A percentile compares a stretch with the other conserved stretches of the same genome.
These are phyloP conservation scores for Umbelopsis ramanniana DNA, from an alignment of 192 early-diverging fungal species.

Conservation along the genomic window DNA sequence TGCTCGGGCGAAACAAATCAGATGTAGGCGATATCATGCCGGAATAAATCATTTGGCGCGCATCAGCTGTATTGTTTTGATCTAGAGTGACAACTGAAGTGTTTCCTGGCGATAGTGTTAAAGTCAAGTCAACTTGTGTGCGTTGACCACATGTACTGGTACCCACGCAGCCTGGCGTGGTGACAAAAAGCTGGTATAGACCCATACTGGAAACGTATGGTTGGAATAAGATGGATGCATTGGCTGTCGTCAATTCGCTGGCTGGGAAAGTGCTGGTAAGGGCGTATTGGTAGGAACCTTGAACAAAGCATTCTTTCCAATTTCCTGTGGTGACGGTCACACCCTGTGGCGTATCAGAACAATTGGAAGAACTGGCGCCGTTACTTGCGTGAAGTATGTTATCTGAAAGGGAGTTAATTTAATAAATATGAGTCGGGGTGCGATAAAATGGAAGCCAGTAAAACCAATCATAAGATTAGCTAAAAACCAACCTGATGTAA, in stretches of 20 bases:
- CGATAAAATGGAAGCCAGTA: not conserved
- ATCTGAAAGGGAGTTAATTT: not conserved
- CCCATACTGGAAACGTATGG: slow-evolving; percentile 34
- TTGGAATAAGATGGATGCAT: slow-evolving; percentile 28
- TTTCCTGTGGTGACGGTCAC: slow-evolving; percentile 22
- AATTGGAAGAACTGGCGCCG: not conserved
- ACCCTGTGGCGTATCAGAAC: not conserved
- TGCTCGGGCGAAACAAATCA: slow-evolving; percentile 21
- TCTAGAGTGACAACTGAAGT: slow-evolving; percentile 21
- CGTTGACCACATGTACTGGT: slow-evolving; percentile 34
- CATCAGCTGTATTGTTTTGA: slow-evolving; percentile 35
- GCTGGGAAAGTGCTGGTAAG: slow-evolving; percentile 24
- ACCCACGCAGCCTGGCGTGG: slow-evolving; percentile 40
- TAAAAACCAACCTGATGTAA: slow-evolving; percentile 44
- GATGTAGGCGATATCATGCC: slow-evolving; percentile 23
- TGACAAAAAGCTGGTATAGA: slow-evolving; percentile 33
- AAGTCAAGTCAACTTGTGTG: slow-evolving; percentile 35
- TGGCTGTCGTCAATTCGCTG: slow-evolving; percentile 15
- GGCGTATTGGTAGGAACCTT: slow-evolving; percentile 39
- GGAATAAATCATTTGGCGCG: slow-evolving; percentile 23
- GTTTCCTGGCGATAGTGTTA: slow-evolving; percentile 27
- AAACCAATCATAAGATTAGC: slow-evolving; percentile 37
- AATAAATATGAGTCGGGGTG: slow-evolving; percentile 3
- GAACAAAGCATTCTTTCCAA: slow-evolving; percentile 33
- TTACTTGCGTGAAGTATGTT: slow-evolving; percentile 12